Conservation (phyloP, 129 eudicot species). For the Sambucus nigra region DNA sequence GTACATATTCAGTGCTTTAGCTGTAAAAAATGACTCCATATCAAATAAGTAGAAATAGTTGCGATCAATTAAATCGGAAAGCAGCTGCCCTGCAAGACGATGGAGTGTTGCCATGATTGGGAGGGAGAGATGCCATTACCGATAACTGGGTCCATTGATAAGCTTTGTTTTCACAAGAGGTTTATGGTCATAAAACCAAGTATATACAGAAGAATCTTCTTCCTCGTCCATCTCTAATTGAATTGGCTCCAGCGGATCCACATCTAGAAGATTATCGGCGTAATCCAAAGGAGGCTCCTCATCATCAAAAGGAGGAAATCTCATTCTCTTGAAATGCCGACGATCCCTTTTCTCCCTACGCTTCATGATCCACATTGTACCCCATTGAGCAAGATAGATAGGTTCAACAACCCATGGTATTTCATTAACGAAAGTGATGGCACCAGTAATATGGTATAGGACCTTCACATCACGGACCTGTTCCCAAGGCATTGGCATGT, state of each 20-base stretch:
- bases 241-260: slow-evolving; percentile 95
- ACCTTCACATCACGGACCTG: slow-evolving; percentile 99
- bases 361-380: slow-evolving; percentile 99
- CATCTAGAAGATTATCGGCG: slow-evolving; percentile 97
- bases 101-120: slow-evolving; percentile 99
- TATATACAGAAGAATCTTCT: slow-evolving; percentile 94
- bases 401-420: slow-evolving; percentile 99
- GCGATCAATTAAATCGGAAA: slow-evolving; percentile 87
- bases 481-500: slow-evolving; percentile 99
- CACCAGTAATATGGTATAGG: slow-evolving; percentile 93
- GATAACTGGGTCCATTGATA: slow-evolving; percentile 92
- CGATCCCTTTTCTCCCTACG: slow-evolving; percentile 95
- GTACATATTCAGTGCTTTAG: slow-evolving; percentile 98
- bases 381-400: slow-evolving; percentile 99
- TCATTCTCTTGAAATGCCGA: slow-evolving; percentile 97
- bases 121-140: slow-evolving; percentile 96
- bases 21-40: slow-evolving; percentile 98
- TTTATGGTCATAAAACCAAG: slow-evolving; percentile 97
- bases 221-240: slow-evolving; percentile 95
- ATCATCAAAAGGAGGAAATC: slow-evolving; percentile 98
- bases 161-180: slow-evolving; percentile 96
- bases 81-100: slow-evolving; percentile 94
- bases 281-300: slow-evolving; percentile 98
- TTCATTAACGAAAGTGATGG: slow-evolving; percentile 94
- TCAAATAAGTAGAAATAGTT: slow-evolving; percentile 93